A percentile compares a stretch with the other conserved stretches of the same genome.
Conservation (phyloP, 495 filamentous ascomycete genomes). For the Tuber magnatum region DNA sequence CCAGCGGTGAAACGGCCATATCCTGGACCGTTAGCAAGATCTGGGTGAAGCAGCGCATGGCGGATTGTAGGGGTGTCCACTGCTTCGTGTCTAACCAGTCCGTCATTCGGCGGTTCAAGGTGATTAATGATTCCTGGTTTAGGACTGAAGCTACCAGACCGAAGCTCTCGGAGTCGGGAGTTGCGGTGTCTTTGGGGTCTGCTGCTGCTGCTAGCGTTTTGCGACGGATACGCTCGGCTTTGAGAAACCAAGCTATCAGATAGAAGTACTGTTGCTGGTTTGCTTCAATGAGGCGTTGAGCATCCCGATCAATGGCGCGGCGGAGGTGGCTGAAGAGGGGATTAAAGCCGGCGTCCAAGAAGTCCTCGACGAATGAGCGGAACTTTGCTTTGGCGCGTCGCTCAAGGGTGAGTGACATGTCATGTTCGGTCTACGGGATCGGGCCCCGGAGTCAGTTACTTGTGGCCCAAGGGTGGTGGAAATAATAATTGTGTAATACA, state of each 20-base stretch:
- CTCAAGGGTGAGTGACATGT: slow-evolving; percentile 60
- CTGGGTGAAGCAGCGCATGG: slow-evolving; percentile 84
- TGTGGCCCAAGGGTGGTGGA: not conserved
- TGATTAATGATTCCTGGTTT: slow-evolving; percentile 86
- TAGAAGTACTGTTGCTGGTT: slow-evolving; percentile 87
- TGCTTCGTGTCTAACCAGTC: slow-evolving; percentile 67
- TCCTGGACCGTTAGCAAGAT: slow-evolving; percentile 88
- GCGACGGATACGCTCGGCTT: slow-evolving; percentile 74
- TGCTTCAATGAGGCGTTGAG: slow-evolving; percentile 65
- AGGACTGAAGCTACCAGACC: slow-evolving; percentile 79
- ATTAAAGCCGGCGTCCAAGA: slow-evolving; percentile 93
- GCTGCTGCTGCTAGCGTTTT: slow-evolving; percentile 46
- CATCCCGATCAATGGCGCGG: slow-evolving; percentile 84
- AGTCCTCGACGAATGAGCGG: slow-evolving; percentile 79
- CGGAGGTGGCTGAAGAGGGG: slow-evolving; percentile 80
- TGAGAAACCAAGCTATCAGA: slow-evolving; percentile 86
- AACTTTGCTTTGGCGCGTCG: slow-evolving; percentile 63
- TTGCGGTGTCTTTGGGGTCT: slow-evolving; percentile 45
- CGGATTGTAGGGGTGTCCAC: slow-evolving; percentile 78
- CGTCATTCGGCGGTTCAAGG: slow-evolving; percentile 75
- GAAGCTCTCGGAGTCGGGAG: slow-evolving; percentile 67
- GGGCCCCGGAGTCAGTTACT: not conserved
- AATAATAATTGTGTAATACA: slow-evolving; percentile 41
- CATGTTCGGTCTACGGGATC: slow-evolving; percentile 54
- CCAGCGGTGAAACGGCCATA: slow-evolving; percentile 74